Base-by-base conservation (phyloP, 2,329 filamentous ascomycete genomes). In the Pyricularia sp. region DNA sequence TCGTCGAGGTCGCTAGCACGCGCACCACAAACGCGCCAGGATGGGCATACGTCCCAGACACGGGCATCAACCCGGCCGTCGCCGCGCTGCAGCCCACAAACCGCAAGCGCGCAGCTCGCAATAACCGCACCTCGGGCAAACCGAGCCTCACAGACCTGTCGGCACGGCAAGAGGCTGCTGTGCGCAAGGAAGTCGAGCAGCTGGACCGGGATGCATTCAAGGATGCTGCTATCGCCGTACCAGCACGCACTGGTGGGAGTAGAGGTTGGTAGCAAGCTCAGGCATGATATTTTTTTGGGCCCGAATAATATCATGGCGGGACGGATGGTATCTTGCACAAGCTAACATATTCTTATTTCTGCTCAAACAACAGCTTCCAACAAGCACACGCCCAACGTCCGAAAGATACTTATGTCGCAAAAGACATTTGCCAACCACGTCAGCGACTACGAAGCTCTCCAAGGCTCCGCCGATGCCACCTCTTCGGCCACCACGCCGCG, bases 31-130 rank as follows among this genome's bases (percentile, higher is more conserved):
- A 83, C 60, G 89, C 91, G 1, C 92, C 93, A 0, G 93, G 93
- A 71, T 97, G 92, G 89, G 91, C 91, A 13, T 96, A 96, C 74
- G 90, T 97, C 1, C 87, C 92, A 33, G 91, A 96, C 72, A 87
- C 84, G 73, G 82, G 75, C 57, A 81, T 83, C 65, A 81, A 84
- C 65, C 81, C 83, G 10, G 81, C 82, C 69, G 74, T 78, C 63
- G 73, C 79, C 64, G 80, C 81, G 66, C 76, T 79, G 68, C 76
- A 75, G 67, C 81, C 78, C 66, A 76, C 78, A 68, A 84, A 82
- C 79, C 83, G 89, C 67, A 96, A 96, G 77, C 88, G 91, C 71
- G 83, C 84, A 24, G 83, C 89, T 68, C 79, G 76, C 62, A 78
- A 79, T 28, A 62, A 62, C 22, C 61, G 22, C 7, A 22, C 9